Evolutionary conservation across 768 basidiomycete species (phyloP).

Genomic region (Pleurotus sapidus): DNA sequence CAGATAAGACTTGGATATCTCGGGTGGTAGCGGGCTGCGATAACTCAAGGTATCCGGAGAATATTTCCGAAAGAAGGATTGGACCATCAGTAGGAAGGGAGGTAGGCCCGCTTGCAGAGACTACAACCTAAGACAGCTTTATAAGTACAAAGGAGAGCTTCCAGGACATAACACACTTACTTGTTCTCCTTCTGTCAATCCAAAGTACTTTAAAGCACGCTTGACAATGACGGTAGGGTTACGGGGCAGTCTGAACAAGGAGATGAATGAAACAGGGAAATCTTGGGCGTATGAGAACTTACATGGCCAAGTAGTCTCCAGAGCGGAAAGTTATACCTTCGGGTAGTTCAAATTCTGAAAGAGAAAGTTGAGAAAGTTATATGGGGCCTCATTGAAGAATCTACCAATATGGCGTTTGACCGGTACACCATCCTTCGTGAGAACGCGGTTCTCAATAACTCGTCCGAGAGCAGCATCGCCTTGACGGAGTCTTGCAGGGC

Average conservation of each 20-base stretch:
- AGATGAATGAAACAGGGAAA: not conserved
- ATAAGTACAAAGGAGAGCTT: not conserved
- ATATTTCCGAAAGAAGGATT: constrained; percentile 31
- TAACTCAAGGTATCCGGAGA: constrained; percentile 45
- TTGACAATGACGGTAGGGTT: constrained; percentile 37
- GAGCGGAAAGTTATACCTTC: constrained; percentile 33
- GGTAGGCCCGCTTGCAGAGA: constrained; percentile 34
- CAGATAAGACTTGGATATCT: constrained; percentile 31
- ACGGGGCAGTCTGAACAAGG: constrained; percentile 28
- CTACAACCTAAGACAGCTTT: constrained; percentile 22
- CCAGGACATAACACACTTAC: constrained; percentile 14
- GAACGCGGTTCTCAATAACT: constrained; percentile 34
- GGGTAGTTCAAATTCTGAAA: constrained; percentile 38
- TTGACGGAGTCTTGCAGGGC: constrained; percentile 33
- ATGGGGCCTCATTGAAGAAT: not conserved
- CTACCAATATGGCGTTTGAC: constrained; percentile 41
- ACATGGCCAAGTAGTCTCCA: constrained; percentile 49
- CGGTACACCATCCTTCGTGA: constrained; percentile 35
- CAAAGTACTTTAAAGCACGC: constrained; percentile 33
- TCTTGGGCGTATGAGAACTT: constrained; percentile 7
- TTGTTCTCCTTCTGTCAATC: constrained; percentile 35
- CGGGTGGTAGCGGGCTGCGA: constrained; percentile 43
- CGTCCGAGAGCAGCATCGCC: constrained; percentile 33
- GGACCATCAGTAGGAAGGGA: constrained; percentile 37
- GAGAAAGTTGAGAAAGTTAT: not conserved